These are phyloP conservation scores for Prunus davidiana DNA, from an alignment of 306 rosid species.

Conservation along the genomic window DNA sequence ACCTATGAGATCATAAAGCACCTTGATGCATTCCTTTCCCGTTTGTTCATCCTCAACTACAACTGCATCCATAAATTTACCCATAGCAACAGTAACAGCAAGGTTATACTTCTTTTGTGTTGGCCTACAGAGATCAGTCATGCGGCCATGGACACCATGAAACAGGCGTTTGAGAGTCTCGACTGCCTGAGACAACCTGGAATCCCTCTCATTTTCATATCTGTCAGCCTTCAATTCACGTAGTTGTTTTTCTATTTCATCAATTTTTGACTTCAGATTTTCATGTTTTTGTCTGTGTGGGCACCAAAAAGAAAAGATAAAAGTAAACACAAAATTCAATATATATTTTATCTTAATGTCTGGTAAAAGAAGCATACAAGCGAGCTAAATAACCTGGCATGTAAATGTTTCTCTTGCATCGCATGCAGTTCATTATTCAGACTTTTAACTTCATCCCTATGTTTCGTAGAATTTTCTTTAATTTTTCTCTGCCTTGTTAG, in stretches of 20 bases:
- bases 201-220: conserved; percentile 94
- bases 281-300: conserved; percentile 78
- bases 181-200: conserved; percentile 90
- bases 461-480: conserved; percentile 49
- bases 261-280: conserved; percentile 60
- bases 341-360: not conserved
- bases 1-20: conserved; percentile 26
- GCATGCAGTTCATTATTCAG: conserved; percentile 59
- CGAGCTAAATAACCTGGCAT: conserved; percentile 56
- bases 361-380: not conserved
- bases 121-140: conserved; percentile 97
- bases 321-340: not conserved
- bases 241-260: conserved; percentile 79
- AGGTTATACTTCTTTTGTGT: conserved; percentile 94
- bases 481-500: conserved; percentile 65
- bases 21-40: conserved; percentile 99
- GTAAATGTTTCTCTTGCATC: conserved; percentile 74
- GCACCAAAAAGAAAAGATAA: conserved; percentile 1
- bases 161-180: conserved; percentile 95
- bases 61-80: conserved; percentile 98
- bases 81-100: conserved; percentile 99
- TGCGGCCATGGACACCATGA: conserved; percentile 98
- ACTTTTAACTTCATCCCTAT: conserved; percentile 47
- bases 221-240: conserved; percentile 96
- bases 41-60: conserved; percentile 96